phyloP scores from a whole-genome alignment of 768 basidiomycete species.

The Xerocomellus chrysenteron region DNA sequence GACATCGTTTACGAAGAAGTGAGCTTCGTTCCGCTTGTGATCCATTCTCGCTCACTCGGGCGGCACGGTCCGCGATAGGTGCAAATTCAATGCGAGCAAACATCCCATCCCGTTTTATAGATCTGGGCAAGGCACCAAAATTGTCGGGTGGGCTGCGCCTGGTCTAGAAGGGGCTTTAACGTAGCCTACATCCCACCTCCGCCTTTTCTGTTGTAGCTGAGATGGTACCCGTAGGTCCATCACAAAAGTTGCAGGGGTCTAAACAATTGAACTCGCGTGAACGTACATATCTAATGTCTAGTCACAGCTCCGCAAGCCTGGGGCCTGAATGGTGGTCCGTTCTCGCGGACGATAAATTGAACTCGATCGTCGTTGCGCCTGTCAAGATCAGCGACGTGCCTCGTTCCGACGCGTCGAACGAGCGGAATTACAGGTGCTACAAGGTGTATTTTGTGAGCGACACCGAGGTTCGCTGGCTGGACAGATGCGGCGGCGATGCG shows the following conservation, averaged over 20 bases:
- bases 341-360: slow-evolving; percentile 82
- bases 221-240: slow-evolving; percentile 28
- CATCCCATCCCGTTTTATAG: slow-evolving; percentile 97
- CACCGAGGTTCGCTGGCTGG: too few species aligned
- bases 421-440: slow-evolving; percentile 74
- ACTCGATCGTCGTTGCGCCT: slow-evolving; percentile 85
- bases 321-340: slow-evolving; percentile 92
- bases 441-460: too few species aligned
- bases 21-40: slow-evolving; percentile 24
- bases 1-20: slow-evolving; percentile 83
- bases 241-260: too few species aligned
- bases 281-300: neutral
- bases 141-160: slow-evolving; percentile 69
- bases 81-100: slow-evolving; percentile 80
- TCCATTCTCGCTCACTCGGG: too few species aligned
- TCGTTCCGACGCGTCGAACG: slow-evolving; percentile 44
- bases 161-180: slow-evolving; percentile 91
- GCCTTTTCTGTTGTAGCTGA: neutral
- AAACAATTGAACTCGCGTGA: too few species aligned
- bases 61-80: slow-evolving; percentile 44
- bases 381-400: slow-evolving; percentile 81
- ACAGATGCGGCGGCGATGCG: too few species aligned
- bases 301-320: slow-evolving; percentile 78
- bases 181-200: slow-evolving; percentile 32
- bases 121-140: slow-evolving; percentile 75